These are phyloP conservation scores for Phaseolus coccineus DNA, from an alignment of 331 rosid genomes.

Conservation along the genomic window DNA sequence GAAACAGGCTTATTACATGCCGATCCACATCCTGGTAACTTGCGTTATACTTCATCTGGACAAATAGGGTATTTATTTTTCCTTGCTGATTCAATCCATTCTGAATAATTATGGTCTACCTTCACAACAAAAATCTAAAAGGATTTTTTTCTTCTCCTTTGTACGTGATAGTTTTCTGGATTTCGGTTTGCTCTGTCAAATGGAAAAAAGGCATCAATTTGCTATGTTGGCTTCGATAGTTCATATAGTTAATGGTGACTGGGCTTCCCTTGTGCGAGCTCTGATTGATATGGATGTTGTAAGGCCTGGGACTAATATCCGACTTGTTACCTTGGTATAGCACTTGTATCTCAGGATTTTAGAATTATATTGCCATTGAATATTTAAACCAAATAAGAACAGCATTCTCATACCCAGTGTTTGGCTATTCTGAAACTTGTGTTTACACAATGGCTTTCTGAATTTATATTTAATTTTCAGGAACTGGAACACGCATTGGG, in stretches of 20 bases:
- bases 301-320: constrained; percentile 86
- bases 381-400: constrained; percentile 39
- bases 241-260: constrained; percentile 97
- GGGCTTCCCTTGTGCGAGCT: constrained; percentile 86
- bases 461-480: constrained; percentile 58
- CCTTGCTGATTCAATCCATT: constrained; percentile 27
- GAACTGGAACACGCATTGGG: constrained; percentile 93
- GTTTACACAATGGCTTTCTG: constrained; percentile 28
- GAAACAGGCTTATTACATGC: constrained; percentile 98
- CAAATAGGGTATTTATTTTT: constrained; percentile 71
- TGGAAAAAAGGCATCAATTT: constrained; percentile 90
- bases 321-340: constrained; percentile 78
- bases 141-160: constrained; percentile 11
- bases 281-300: constrained; percentile 86
- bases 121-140: constrained; percentile 12
- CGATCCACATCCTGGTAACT: constrained; percentile 98
- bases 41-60: constrained; percentile 89
- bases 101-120: constrained; percentile 36
- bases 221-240: constrained; percentile 98
- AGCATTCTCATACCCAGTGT: constrained; percentile 8
- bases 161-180: constrained; percentile 79
- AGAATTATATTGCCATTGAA: constrained; percentile 19
- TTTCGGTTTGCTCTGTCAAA: constrained; percentile 97
- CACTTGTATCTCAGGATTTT: constrained; percentile 43
- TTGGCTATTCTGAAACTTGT: constrained; percentile 35